Evolutionary conservation across 1,284 basidiomycete species (phyloP).

Genomic region (Naganishia sp.): DNA sequence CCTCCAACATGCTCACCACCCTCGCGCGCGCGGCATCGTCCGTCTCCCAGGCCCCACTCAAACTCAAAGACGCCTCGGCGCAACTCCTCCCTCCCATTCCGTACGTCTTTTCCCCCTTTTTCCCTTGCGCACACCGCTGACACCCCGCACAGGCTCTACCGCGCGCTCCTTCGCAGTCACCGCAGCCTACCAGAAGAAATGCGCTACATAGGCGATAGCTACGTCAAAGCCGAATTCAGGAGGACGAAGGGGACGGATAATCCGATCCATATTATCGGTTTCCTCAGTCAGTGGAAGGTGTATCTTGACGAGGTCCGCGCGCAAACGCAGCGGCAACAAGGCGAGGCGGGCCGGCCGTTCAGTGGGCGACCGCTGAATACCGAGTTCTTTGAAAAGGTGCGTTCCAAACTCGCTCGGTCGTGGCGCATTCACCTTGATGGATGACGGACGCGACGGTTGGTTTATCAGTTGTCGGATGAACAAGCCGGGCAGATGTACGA

Average conservation of each 20-base stretch:
- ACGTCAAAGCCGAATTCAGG: slow-evolving; percentile 89
- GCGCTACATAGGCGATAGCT: slow-evolving; percentile 81
- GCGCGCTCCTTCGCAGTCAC: slow-evolving; percentile 76
- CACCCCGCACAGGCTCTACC: slow-evolving; percentile 65
- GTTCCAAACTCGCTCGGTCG: slow-evolving; percentile 33
- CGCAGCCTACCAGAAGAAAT: slow-evolving; percentile 73
- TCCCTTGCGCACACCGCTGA: background rate
- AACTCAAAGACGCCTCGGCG: slow-evolving; percentile 66
- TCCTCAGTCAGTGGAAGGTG: slow-evolving; percentile 87
- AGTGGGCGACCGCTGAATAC: slow-evolving; percentile 71
- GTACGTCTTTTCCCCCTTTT: slow-evolving; percentile 55
- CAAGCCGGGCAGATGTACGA: slow-evolving; percentile 89
- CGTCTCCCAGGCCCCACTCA: slow-evolving; percentile 64
- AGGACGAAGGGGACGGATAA: slow-evolving; percentile 76
- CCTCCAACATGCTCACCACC: slow-evolving; percentile 58
- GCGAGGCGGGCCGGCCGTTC: slow-evolving; percentile 54
- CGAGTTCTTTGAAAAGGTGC: slow-evolving; percentile 75
- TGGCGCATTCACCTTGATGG: background rate
- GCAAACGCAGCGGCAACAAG: slow-evolving; percentile 54
- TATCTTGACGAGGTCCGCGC: slow-evolving; percentile 72
- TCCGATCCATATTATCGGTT: slow-evolving; percentile 85
- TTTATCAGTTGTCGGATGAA: slow-evolving; percentile 73
- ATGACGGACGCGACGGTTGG: background rate
- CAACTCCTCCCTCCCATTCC: slow-evolving; percentile 78
- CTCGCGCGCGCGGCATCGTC: slow-evolving; percentile 64